Conservation (phyloP, 2,329 filamentous ascomycete species). For the Cercospora brassicicola region DNA sequence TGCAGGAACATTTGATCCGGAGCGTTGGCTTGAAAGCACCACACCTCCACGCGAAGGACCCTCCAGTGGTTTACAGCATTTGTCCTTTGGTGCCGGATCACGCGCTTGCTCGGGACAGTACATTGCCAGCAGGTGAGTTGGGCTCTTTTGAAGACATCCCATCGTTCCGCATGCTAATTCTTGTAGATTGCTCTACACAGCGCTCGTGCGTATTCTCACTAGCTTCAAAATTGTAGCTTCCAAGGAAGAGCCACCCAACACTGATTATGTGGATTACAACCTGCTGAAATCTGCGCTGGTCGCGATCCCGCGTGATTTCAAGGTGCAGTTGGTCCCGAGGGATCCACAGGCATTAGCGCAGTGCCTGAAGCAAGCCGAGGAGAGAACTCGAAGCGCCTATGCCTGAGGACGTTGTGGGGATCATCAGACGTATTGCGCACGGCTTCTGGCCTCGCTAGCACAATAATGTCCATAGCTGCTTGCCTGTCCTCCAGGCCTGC, state of each 20-base stretch:
- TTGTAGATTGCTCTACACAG: constrained; percentile 49
- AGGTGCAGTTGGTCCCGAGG: constrained; percentile 57
- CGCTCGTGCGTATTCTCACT: constrained; percentile 52
- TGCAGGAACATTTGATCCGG: constrained; percentile 51
- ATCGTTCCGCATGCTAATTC: constrained; percentile 17
- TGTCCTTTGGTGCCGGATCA: constrained; percentile 56
- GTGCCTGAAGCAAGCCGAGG: constrained; percentile 47
- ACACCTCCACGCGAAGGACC: constrained; percentile 40
- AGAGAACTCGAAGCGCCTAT: constrained; percentile 41
- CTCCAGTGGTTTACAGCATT: constrained; percentile 41
- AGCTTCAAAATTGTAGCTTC: constrained; percentile 54
- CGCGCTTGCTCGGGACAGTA: constrained; percentile 55
- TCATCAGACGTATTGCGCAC: not conserved
- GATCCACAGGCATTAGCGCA: constrained; percentile 43
- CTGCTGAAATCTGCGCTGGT: constrained; percentile 60
- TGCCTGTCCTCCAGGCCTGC: not conserved
- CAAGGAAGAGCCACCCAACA: constrained; percentile 56
- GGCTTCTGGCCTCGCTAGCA: not conserved
- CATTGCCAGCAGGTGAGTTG: constrained; percentile 46
- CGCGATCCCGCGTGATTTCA: constrained; percentile 61
- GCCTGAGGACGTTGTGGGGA: not conserved
- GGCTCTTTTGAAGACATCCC: not conserved
- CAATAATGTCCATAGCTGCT: not conserved
- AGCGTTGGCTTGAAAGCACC: constrained; percentile 49
- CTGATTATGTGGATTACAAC: constrained; percentile 64